Base-by-base conservation (phyloP, 1,139 yeast species). In the Nakaseomyces delphensis region DNA sequence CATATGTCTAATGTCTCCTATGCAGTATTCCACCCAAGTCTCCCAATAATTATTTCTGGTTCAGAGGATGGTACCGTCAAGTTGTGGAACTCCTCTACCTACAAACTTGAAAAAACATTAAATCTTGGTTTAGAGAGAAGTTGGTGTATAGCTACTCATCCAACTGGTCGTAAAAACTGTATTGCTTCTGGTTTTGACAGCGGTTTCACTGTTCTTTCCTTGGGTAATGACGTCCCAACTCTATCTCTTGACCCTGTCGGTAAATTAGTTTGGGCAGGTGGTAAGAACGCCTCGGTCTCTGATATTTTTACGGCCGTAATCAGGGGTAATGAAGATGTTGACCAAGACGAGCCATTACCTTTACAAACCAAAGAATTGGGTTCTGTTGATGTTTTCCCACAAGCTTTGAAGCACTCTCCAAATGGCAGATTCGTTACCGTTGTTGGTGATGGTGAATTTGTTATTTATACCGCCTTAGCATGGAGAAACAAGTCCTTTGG, bases 401-500 rank as follows among this genome's bases (percentile, higher is more conserved):
- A 85, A 50, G 74, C 83, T 47, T 73, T 91, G 56, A 70, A 74
- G 39, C 98, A 91, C 65, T 89, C 97, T 32, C 97, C 97, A 48
- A 91, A 93, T 61, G 99, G 99, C 47, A 79, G 96, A 65, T 91
- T 84, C 62, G 97, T 89, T 32, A 83, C 97, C 20, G 96, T 91
- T 39, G 83, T 93, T 45, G 99, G 99, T 59, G 98, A 93, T 67
- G 97, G 96, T 47, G 98, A 91, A 66, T 91, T 86, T 63, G 86
- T 91, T 56, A 82, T 93, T 45, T 93, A 91, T 68, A 87, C 97
- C 6, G 93, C 98, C 1, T 75, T 93, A 57, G 97, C 97, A 1
- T 91, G 98, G 98, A 79, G 98, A 69, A 87, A 93, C 54, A 91
- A 87, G 67, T 76, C 89, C 41, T 91, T 85, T 63, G 98, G 97